These are phyloP conservation scores for Ilyonectria sp. DNA, from an alignment of 2,329 filamentous ascomycete genomes.

Conservation along the genomic window DNA sequence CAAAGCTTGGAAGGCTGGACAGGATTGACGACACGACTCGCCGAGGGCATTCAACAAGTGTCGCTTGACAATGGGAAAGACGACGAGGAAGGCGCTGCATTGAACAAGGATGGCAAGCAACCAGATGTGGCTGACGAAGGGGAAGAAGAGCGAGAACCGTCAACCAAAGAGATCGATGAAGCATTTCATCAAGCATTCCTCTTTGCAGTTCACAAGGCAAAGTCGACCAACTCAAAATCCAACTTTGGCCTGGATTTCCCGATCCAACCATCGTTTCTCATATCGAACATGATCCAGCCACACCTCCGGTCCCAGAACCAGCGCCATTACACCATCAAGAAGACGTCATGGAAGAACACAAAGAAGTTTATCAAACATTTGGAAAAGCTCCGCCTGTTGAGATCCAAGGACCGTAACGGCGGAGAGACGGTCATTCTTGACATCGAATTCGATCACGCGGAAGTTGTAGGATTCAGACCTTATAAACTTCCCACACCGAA, in stretches of 20 bases:
- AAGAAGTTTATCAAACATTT: slow-evolving; percentile 46
- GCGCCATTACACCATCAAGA: slow-evolving; percentile 41
- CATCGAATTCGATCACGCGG: slow-evolving; percentile 40
- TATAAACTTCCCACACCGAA: slow-evolving; percentile 38
- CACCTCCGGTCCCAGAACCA: slow-evolving; percentile 40
- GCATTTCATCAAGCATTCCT: slow-evolving; percentile 42
- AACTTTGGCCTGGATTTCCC: slow-evolving; percentile 40
- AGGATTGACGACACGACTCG: slow-evolving; percentile 22
- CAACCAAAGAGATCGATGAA: slow-evolving; percentile 40
- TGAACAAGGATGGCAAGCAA: not conserved
- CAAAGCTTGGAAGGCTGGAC: slow-evolving; percentile 35
- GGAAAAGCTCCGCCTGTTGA: slow-evolving; percentile 31
- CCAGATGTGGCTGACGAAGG: not conserved
- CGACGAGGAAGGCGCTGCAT: not conserved
- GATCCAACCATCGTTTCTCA: slow-evolving; percentile 42
- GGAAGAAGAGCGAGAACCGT: slow-evolving; percentile 34
- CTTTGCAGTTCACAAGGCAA: slow-evolving; percentile 39
- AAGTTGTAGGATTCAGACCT: slow-evolving; percentile 35
- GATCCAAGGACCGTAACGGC: slow-evolving; percentile 41
- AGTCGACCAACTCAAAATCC: slow-evolving; percentile 28
- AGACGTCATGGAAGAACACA: slow-evolving; percentile 44
- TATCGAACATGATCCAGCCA: slow-evolving; percentile 44
- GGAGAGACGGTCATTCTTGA: slow-evolving; percentile 43
- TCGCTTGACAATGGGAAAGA: not conserved
- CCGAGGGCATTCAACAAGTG: slow-evolving; percentile 1